These are phyloP conservation scores for Medicago lupulina DNA, from an alignment of 306 rosid genomes.

Conservation along the genomic window DNA sequence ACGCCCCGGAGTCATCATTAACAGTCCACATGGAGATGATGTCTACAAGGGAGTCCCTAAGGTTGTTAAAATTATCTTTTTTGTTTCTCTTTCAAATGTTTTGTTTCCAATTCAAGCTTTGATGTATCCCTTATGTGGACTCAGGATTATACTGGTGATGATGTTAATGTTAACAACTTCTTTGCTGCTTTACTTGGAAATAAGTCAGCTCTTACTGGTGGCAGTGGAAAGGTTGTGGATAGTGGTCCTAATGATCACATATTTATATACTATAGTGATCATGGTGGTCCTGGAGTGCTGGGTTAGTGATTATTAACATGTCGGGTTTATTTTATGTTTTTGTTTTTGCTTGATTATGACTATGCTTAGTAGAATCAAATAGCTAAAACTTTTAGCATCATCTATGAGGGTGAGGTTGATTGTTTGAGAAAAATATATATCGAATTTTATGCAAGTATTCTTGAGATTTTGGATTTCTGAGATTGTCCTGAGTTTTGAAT, in stretches of 20 bases:
- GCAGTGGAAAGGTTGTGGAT: slow-evolving; percentile 93
- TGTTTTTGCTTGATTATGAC: slow-evolving; percentile 28
- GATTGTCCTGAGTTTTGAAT: slow-evolving; percentile 18
- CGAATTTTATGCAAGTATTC: not conserved
- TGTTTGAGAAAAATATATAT: not conserved
- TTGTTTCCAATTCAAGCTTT: not conserved
- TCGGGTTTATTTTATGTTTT: not conserved
- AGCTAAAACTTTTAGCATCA: too few species aligned
- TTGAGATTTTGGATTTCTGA: not conserved
- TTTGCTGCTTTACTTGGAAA: slow-evolving; percentile 90
- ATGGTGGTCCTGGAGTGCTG: slow-evolving; percentile 96
- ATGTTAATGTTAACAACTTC: slow-evolving; percentile 78
- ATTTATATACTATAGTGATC: slow-evolving; percentile 86
- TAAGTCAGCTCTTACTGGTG: slow-evolving; percentile 75
- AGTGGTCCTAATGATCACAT: slow-evolving; percentile 95
- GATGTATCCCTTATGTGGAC: slow-evolving; percentile 10
- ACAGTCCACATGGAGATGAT: slow-evolving; percentile 80
- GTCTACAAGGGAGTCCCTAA: slow-evolving; percentile 96
- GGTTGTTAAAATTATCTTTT: too few species aligned
- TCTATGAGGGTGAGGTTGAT: too few species aligned
- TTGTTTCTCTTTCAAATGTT: not conserved
- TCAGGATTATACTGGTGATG: slow-evolving; percentile 88
- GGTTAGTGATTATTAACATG: slow-evolving; percentile 61
- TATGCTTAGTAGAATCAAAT: slow-evolving; percentile 14
- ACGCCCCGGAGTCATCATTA: slow-evolving; percentile 83